These are phyloP conservation scores for Umbilicus rupestris DNA, from an alignment of 164 flowering plant species.

Conservation along the genomic window DNA sequence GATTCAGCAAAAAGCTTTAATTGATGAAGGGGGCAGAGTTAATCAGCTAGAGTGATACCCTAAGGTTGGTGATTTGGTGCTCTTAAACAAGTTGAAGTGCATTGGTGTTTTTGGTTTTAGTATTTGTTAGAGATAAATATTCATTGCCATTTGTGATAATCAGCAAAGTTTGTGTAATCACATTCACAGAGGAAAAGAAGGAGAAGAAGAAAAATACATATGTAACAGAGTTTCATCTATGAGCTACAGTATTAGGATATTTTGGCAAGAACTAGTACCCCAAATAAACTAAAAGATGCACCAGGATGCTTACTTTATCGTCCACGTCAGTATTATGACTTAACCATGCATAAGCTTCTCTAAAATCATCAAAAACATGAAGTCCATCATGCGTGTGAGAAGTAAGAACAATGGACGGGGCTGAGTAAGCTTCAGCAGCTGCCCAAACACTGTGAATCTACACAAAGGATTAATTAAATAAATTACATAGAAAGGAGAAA, in stretches of 20 bases:
- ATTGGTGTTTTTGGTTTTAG: not conserved
- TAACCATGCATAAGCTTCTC: slow-evolving; percentile 99
- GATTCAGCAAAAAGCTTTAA: not conserved
- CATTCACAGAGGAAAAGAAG: too few species aligned
- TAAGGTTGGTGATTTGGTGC: not conserved
- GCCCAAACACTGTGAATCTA: slow-evolving; percentile 99
- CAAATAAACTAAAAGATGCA: not conserved
- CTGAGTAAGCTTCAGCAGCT: slow-evolving; percentile 98
- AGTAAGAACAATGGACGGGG: slow-evolving; percentile 95
- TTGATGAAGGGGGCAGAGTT: not conserved
- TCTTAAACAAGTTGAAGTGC: not conserved
- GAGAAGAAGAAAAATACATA: too few species aligned
- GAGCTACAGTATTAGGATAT: not conserved
- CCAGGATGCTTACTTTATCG: slow-evolving; percentile 58
- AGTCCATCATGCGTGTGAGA: slow-evolving; percentile 78
- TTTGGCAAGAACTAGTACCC: not conserved
- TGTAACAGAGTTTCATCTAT: not conserved
- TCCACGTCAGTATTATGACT: slow-evolving; percentile 95
- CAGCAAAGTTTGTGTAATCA: too few species aligned
- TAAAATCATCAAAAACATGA: slow-evolving; percentile 98
- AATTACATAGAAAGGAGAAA: slow-evolving; percentile 2
- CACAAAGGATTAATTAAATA: slow-evolving; percentile 6
- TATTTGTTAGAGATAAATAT: too few species aligned
- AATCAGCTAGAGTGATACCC: not conserved
- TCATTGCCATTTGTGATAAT: too few species aligned